phyloP scores from a whole-genome alignment of 169 alveolate species.

The Plasmodium knowlesi region DNA sequence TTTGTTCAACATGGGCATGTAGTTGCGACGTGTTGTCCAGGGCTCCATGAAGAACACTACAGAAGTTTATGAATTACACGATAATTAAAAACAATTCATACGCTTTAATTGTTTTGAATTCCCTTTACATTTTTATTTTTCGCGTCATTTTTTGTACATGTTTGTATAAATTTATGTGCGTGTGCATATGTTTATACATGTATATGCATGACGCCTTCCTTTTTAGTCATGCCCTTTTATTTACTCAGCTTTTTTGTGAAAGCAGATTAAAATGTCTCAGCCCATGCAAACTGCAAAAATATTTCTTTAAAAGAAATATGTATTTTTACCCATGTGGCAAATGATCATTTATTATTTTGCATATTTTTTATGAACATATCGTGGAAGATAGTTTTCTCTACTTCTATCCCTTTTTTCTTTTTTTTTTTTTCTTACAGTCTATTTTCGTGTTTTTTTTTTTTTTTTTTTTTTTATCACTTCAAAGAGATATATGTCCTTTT shows the following conservation, averaged over 20 bases:
- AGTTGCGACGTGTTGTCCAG: not conserved
- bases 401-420: not conserved
- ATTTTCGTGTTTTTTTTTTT: not conserved
- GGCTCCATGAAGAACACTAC: not conserved
- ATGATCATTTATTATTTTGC: conserved; percentile 1
- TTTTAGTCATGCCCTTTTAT: not conserved
- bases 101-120: conserved; percentile 22
- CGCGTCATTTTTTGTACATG: not conserved
- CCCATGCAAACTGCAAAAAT: not conserved
- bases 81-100: conserved; percentile 25
- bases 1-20: not conserved
- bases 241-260: not conserved
- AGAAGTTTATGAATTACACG: conserved; percentile 5
- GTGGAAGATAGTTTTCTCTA: not conserved
- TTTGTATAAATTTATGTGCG: not conserved
- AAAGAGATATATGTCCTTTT: not conserved
- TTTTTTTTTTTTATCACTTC: not conserved
- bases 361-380: not conserved
- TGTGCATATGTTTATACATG: not conserved
- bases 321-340: not conserved
- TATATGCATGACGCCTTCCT: not conserved
- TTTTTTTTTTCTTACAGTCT: not conserved
- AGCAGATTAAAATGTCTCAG: conserved; percentile 8
- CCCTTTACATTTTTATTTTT: not conserved
- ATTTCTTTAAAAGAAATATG: conserved; percentile 44